Evolutionary conservation across 768 basidiomycete genomes (phyloP), one percentile per base, ranked within the genome.

Genomic region (Tulasnella calospora): DNA sequence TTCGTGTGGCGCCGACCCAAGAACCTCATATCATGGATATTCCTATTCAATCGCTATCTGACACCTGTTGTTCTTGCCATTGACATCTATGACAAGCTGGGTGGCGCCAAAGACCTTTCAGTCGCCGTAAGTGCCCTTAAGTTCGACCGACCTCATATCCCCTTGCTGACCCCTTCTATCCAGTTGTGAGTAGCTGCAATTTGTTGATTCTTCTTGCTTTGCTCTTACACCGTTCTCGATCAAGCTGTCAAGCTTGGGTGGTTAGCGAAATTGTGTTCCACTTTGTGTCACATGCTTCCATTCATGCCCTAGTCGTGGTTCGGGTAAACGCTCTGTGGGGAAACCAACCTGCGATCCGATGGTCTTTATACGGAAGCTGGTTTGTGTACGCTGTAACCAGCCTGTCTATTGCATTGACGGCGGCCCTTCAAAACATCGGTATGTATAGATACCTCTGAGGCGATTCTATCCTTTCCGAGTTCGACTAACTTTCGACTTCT

Each of bases 311-410:
- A 27, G 75, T 76, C n/a, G 75, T 57, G 46, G 40, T 76, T 30
- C 51, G 75, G 36, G 75, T 76, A 12, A 76, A 40, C 41, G 75
- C 75, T 10, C n/a, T 76, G 30, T 76, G 75, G 75, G 75, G 75
- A 4, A 36, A 61, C 36, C 75, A 6, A n/a, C 51, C 17, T 55
- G 13, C 6, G 19, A 27, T 76, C 35, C 51, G 67, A 47, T 55
- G 46, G 57, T 30, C 35, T 41, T 41, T 74, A 8, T 33, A 46
- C 73, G 51, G 23, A 44, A 8, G 2, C 73, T 74, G 73, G 73
- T 17, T 47, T n/a, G 27, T 33, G 30, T 74, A 74, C 73, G 51
- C 51, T 21, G 44, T 30, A n/a, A 27, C n/a, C 8, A 74, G 10
- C 7, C 21, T 74, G 19, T 44, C 44, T 44, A 74, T 74, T 33